Conservation (phyloP, 768 basidiomycete species). For the Kwoniella botswanensis region DNA sequence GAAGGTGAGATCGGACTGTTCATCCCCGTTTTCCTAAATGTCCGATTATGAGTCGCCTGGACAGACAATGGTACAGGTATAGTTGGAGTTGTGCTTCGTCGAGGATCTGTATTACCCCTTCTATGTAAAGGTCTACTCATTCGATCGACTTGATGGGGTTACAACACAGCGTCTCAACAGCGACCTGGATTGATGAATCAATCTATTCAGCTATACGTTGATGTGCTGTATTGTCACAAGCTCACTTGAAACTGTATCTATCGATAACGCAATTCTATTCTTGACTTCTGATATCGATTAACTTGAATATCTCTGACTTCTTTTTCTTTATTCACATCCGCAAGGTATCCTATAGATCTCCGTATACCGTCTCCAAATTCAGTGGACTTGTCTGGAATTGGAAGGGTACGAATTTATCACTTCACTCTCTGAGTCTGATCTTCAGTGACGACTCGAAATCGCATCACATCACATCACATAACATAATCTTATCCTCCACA, state of each 20-base stretch:
- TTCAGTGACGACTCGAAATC: neutral
- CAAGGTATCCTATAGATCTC: too few species aligned
- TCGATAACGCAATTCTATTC: too few species aligned
- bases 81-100: neutral
- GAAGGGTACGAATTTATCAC: neutral
- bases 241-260: too few species aligned
- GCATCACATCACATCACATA: neutral
- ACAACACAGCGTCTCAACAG: neutral
- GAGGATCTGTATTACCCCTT: constrained; percentile 8
- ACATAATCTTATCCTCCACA: neutral
- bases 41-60: neutral
- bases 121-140: constrained; percentile 9
- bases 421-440: neutral
- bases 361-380: too few species aligned
- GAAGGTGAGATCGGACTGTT: constrained; percentile 8
- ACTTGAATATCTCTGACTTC: too few species aligned
- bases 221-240: too few species aligned
- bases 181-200: too few species aligned
- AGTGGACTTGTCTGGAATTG: too few species aligned
- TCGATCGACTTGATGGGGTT: neutral
- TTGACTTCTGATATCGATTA: too few species aligned
- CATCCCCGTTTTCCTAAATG: neutral
- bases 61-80: neutral
- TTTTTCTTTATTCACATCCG: too few species aligned
- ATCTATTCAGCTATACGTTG: too few species aligned